A percentile compares a stretch with the other conserved stretches of the same genome.
phyloP scores from a whole-genome alignment of 1,284 basidiomycete species.

The Apiotrichum gamsii region DNA sequence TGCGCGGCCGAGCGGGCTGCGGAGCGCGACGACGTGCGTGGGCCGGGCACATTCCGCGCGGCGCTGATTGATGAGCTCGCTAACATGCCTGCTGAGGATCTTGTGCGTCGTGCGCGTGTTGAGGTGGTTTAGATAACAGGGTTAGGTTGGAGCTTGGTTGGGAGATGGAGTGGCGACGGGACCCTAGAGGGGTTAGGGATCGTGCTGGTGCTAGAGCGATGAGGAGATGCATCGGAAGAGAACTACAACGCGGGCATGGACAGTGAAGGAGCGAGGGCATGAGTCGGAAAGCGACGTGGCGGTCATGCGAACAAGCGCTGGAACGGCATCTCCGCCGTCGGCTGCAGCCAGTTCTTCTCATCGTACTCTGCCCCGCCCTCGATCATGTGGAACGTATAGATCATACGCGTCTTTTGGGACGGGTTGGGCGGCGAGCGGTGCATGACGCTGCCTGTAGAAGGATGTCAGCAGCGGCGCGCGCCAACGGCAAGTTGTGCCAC shows the following conservation, averaged over 20 bases:
- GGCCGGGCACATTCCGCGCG: constrained; percentile 80
- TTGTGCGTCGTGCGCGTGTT: constrained; percentile 54
- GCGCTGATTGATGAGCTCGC: constrained; percentile 79
- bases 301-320: neutral
- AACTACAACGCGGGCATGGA: neutral
- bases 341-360: constrained; percentile 58
- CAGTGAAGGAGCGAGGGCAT: too few relatives aligned
- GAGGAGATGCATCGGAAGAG: neutral
- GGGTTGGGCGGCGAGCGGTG: constrained; percentile 80
- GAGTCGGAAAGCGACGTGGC: too few relatives aligned
- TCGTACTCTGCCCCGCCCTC: constrained; percentile 46
- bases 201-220: neutral
- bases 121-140: constrained; percentile 21
- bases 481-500: constrained; percentile 6
- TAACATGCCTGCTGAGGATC: constrained; percentile 55
- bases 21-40: constrained; percentile 61
- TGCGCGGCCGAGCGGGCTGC: constrained; percentile 78
- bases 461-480: neutral
- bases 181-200: neutral
- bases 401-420: constrained; percentile 64
- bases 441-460: constrained; percentile 60
- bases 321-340: constrained; percentile 73
- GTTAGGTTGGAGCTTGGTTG: too few relatives aligned
- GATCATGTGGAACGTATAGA: constrained; percentile 84
- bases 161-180: too few relatives aligned